phyloP scores from a whole-genome alignment of 2,329 filamentous ascomycete species.

The Teratosphaeria gauchensis region DNA sequence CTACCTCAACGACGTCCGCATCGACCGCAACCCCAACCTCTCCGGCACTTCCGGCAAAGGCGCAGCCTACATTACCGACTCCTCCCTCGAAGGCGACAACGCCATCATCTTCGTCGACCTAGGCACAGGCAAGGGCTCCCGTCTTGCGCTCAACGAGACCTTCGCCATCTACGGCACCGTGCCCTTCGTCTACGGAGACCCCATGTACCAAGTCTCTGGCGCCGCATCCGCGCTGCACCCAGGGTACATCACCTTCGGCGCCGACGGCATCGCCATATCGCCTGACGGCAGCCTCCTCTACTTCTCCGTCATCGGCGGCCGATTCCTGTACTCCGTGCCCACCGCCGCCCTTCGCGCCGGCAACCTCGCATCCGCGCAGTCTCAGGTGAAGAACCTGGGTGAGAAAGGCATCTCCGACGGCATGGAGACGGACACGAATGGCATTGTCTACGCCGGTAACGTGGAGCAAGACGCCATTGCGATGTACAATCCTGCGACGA shows the following conservation, averaged over 20 bases:
- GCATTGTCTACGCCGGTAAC: constrained; percentile 40
- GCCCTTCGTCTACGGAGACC: constrained; percentile 42
- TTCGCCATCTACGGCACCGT: constrained; percentile 35
- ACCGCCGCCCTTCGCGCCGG: constrained; percentile 30
- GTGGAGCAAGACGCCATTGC: constrained; percentile 41
- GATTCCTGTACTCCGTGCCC: constrained; percentile 37
- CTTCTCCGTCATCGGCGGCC: constrained; percentile 36
- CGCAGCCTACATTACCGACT: constrained; percentile 46
- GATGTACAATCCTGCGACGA: constrained; percentile 39
- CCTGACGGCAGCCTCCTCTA: constrained; percentile 40
- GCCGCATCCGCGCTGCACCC: constrained; percentile 28
- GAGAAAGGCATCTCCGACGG: constrained; percentile 44
- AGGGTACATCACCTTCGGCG: constrained; percentile 34
- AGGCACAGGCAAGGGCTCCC: constrained; percentile 39
- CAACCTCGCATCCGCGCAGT: not conserved
- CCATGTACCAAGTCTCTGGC: constrained; percentile 35
- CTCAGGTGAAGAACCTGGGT: constrained; percentile 22
- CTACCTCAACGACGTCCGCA: constrained; percentile 46
- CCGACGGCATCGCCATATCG: constrained; percentile 43
- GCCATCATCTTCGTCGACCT: constrained; percentile 44
- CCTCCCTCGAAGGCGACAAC: constrained; percentile 38
- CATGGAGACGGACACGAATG: constrained; percentile 43
- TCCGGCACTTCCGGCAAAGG: constrained; percentile 33
- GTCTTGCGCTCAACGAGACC: constrained; percentile 36
- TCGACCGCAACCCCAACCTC: constrained; percentile 38